Conservation (phyloP, 2,329 filamentous ascomycete genomes). For the Cercospora beticola region DNA sequence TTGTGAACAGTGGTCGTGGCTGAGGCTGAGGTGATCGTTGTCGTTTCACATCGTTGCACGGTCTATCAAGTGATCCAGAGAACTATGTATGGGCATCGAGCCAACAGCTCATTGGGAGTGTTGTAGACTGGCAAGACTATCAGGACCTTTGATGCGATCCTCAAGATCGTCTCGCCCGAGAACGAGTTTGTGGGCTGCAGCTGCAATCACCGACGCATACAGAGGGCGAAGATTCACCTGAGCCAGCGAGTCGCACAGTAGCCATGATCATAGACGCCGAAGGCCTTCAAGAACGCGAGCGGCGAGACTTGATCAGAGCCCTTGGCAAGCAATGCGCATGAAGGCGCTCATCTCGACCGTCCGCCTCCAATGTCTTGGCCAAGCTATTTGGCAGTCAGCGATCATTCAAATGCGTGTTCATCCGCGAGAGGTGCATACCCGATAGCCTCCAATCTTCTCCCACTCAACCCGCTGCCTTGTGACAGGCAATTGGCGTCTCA, state of each 20-base stretch:
- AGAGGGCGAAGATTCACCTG: background rate
- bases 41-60: background rate
- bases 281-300: background rate
- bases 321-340: background rate
- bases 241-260: background rate
- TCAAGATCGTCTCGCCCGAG: background rate
- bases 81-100: background rate
- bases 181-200: background rate
- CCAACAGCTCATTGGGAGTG: background rate
- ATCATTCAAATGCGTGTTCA: slow-evolving; percentile 4
- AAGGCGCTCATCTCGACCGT: slow-evolving; percentile 36
- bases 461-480: slow-evolving; percentile 99
- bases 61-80: background rate
- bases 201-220: background rate
- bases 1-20: too few relatives aligned
- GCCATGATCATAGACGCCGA: background rate
- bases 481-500: slow-evolving; percentile 89
- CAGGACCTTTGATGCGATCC: background rate
- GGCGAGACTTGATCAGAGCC: background rate
- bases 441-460: slow-evolving; percentile 95
- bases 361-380: slow-evolving; percentile 55
- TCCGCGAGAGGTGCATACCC: slow-evolving; percentile 52
- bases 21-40: background rate
- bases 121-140: background rate
- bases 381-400: slow-evolving; percentile 34